Evolutionary conservation across 1,284 basidiomycete genomes (phyloP).

Genomic region (Calocybe gambosa): DNA sequence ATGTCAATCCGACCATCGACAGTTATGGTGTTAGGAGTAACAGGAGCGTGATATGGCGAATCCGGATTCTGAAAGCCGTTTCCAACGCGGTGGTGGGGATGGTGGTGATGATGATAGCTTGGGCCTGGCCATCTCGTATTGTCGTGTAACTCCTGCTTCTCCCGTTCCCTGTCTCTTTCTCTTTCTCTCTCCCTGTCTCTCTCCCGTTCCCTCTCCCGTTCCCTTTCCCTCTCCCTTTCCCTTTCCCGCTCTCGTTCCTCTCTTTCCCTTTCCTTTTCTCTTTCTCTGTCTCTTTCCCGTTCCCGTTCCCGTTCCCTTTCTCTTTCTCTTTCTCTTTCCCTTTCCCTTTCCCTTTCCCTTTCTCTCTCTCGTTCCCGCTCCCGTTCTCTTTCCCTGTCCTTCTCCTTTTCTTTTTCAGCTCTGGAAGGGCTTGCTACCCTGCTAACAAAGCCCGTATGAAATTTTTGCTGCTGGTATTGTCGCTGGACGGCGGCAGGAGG

Average conservation of each 20-base stretch:
- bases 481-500: not conserved
- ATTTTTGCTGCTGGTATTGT: not conserved
- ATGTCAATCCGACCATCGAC: not conserved
- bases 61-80: not conserved
- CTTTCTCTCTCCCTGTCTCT: constrained; percentile 17
- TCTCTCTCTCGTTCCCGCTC: constrained; percentile 11
- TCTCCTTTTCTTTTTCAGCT: constrained; percentile 11
- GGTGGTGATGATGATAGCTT: not conserved
- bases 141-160: constrained; percentile 2
- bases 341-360: constrained; percentile 6
- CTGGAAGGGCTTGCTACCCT: not conserved
- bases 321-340: constrained; percentile 2
- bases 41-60: not conserved
- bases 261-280: constrained; percentile 2
- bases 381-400: constrained; percentile 10
- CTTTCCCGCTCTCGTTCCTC: constrained; percentile 7
- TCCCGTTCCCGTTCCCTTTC: constrained; percentile 17
- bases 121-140: not conserved
- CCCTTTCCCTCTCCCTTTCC: not conserved
- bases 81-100: not conserved
- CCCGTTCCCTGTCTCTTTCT: constrained; percentile 8
- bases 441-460: not conserved
- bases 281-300: constrained; percentile 2
- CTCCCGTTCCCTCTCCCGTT: constrained; percentile 13
- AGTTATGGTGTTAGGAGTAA: not conserved